Percentiles rank a stretch among this genome's conserved stretches.
Evolutionary conservation across 495 filamentous ascomycete species (phyloP).

Genomic region (Sporormia fimetaria): DNA sequence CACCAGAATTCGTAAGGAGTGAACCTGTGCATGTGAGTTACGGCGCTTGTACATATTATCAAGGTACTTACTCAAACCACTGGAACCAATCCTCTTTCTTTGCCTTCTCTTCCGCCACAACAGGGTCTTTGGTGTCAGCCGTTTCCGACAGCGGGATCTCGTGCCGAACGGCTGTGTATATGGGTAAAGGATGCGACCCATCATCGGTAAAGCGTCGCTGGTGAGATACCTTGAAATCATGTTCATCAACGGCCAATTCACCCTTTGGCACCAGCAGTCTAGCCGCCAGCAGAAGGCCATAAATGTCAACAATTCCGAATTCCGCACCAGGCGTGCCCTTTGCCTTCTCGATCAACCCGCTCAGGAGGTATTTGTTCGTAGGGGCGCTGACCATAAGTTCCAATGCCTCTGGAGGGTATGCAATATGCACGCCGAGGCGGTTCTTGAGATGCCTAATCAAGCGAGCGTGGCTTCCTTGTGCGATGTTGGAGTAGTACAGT

Average conservation of each 20-base stretch:
- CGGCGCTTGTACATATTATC: neutral
- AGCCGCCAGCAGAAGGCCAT: conserved; percentile 74
- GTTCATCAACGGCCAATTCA: conserved; percentile 59
- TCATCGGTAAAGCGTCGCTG: conserved; percentile 59
- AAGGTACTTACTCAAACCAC: conserved; percentile 63
- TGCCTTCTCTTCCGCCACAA: conserved; percentile 44
- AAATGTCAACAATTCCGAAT: conserved; percentile 85
- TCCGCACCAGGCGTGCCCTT: conserved; percentile 69
- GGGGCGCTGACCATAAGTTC: conserved; percentile 65
- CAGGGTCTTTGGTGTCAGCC: conserved; percentile 30
- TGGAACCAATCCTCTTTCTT: conserved; percentile 83
- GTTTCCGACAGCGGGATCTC: conserved; percentile 62
- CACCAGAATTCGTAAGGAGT: conserved; percentile 95
- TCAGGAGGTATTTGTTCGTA: conserved; percentile 83
- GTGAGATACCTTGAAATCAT: conserved; percentile 79
- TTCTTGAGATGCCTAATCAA: conserved; percentile 77
- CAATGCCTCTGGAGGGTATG: conserved; percentile 76
- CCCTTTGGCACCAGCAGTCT: conserved; percentile 75
- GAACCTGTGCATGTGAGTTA: conserved; percentile 33
- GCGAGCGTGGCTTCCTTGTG: conserved; percentile 46
- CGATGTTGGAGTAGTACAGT: conserved; percentile 79
- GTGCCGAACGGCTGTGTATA: conserved; percentile 89
- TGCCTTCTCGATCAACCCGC: conserved; percentile 79
- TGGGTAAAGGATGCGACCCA: conserved; percentile 77
- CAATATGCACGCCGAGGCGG: conserved; percentile 75